Conservation (phyloP, 2,329 filamentous ascomycete species). For the Cladorrhinum sp. region DNA sequence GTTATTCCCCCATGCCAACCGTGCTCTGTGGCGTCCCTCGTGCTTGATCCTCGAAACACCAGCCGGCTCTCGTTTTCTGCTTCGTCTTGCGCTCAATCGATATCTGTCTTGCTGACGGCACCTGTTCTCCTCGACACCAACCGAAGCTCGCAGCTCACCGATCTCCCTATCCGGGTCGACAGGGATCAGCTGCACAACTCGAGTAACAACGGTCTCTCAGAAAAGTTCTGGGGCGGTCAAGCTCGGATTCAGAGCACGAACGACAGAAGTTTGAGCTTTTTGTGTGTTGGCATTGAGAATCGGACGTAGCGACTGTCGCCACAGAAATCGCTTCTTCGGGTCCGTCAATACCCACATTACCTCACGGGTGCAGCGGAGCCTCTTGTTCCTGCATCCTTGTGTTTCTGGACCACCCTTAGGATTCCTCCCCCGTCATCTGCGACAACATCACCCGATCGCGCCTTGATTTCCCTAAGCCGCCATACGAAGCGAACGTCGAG, state of each 20-base stretch:
- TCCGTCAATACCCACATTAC: constrained; percentile 10
- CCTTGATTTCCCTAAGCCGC: background rate
- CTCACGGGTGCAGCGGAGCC: constrained; percentile 5
- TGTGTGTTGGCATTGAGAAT: constrained; percentile 3
- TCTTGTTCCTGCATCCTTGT: constrained; percentile 1
- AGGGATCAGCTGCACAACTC: background rate
- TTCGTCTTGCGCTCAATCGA: background rate
- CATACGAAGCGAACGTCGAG: background rate
- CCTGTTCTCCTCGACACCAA: background rate
- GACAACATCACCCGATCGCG: background rate
- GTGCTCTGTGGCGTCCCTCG: constrained; percentile 6
- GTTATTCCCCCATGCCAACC: constrained; percentile 10
- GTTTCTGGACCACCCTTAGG: background rate
- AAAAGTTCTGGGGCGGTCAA: background rate
- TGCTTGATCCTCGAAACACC: constrained; percentile 12
- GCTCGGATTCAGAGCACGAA: background rate
- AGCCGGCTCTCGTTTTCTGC: background rate
- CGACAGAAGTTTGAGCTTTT: background rate
- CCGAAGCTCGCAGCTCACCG: constrained; percentile 1
- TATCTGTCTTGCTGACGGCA: background rate
- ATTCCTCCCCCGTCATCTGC: background rate
- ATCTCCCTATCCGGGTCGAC: constrained; percentile 1
- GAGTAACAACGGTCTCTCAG: background rate
- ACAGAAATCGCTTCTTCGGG: constrained; percentile 4
- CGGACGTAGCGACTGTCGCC: constrained; percentile 5